These are phyloP conservation scores for Histomonas meleagridis DNA, from an alignment of 208 protist genomes.

Conservation along the genomic window DNA sequence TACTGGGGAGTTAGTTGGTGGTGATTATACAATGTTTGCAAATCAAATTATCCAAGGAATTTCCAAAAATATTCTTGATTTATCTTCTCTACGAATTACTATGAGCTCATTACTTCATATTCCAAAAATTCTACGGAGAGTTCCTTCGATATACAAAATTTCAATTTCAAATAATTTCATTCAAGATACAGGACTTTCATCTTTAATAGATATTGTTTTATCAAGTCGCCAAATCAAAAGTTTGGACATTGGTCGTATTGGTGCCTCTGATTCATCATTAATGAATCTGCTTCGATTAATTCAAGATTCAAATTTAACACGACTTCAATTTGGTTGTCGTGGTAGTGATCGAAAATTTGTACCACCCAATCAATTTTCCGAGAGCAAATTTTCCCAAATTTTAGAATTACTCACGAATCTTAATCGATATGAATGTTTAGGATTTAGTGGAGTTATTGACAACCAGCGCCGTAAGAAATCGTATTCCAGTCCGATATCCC, in stretches of 20 bases:
- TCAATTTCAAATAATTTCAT: conserved; percentile 24
- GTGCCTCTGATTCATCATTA: background rate
- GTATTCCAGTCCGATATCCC: background rate
- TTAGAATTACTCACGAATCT: background rate
- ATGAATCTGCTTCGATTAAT: background rate
- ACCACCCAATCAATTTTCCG: background rate
- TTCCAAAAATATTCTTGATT: background rate
- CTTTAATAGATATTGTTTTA: background rate
- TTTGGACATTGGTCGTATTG: conserved; percentile 5
- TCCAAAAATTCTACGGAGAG: background rate
- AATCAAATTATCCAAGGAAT: background rate
- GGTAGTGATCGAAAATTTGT: background rate
- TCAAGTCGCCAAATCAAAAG: background rate
- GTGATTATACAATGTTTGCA: background rate
- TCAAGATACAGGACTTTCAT: background rate
- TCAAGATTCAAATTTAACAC: background rate
- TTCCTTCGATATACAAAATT: background rate
- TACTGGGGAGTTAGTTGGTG: background rate
- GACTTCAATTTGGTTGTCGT: background rate
- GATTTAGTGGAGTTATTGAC: background rate
- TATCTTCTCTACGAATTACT: background rate
- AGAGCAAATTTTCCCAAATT: background rate
- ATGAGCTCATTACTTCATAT: background rate
- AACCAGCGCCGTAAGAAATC: too few relatives aligned
- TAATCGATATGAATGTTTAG: background rate